phyloP scores from a whole-genome alignment of 2,329 filamentous ascomycete genomes.

The Chrysosporium keratinophilum region DNA sequence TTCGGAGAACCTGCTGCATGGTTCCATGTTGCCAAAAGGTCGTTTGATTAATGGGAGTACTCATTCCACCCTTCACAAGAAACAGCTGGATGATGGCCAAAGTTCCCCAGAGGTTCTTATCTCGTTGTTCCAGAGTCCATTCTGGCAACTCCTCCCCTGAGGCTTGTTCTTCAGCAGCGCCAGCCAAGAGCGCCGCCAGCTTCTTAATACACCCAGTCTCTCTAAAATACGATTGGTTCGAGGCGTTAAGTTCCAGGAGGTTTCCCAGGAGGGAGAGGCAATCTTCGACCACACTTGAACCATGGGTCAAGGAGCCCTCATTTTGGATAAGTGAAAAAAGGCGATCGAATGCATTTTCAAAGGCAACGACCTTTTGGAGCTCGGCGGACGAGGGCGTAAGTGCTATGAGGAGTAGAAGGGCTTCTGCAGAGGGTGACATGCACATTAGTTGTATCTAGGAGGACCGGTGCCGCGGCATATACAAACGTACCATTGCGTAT shows the following conservation, averaged over 20 bases:
- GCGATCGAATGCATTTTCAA: slow-evolving; percentile 84
- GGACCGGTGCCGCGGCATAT: background rate
- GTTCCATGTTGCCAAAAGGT: slow-evolving; percentile 78
- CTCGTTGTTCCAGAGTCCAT: slow-evolving; percentile 67
- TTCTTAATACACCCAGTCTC: slow-evolving; percentile 75
- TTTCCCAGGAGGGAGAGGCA: slow-evolving; percentile 86
- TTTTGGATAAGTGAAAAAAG: slow-evolving; percentile 70
- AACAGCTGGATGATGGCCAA: slow-evolving; percentile 80
- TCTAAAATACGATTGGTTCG: slow-evolving; percentile 87
- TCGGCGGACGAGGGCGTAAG: slow-evolving; percentile 78
- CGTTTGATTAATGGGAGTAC: slow-evolving; percentile 71
- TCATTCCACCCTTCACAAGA: slow-evolving; percentile 65
- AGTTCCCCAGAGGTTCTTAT: slow-evolving; percentile 86
- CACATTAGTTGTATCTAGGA: slow-evolving; percentile 15
- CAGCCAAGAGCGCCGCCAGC: slow-evolving; percentile 58
- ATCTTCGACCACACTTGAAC: slow-evolving; percentile 81
- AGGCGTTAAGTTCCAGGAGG: slow-evolving; percentile 71
- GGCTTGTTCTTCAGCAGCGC: slow-evolving; percentile 46
- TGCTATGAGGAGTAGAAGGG: slow-evolving; percentile 73
- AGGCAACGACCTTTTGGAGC: slow-evolving; percentile 89
- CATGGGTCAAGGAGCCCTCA: slow-evolving; percentile 73
- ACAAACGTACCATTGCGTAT: slow-evolving; percentile 56
- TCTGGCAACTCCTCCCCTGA: slow-evolving; percentile 53
- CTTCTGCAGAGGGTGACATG: slow-evolving; percentile 43
- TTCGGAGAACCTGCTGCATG: slow-evolving; percentile 65